Percentiles rank a stretch among this genome's conserved stretches.
These are phyloP conservation scores for Paracoccidioides lutzii DNA, from an alignment of 2,329 filamentous ascomycete genomes.

Conservation along the genomic window DNA sequence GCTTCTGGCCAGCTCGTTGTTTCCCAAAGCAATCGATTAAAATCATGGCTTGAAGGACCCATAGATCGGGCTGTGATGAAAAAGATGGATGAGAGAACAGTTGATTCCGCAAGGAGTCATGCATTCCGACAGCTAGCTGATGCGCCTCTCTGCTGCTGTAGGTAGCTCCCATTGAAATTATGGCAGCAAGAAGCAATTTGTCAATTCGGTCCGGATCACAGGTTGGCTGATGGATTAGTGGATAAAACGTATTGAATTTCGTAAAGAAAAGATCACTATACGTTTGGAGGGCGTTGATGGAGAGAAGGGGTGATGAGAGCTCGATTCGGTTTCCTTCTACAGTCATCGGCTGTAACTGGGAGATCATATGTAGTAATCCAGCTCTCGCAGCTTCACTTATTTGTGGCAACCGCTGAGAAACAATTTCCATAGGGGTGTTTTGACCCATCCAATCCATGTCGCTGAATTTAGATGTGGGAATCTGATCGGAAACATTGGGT, in stretches of 20 bases:
- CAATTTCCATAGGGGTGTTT: background rate
- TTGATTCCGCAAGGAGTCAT: slow-evolving; percentile 46
- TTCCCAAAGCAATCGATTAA: slow-evolving; percentile 54
- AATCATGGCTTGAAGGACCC: slow-evolving; percentile 49
- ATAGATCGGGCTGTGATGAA: slow-evolving; percentile 45
- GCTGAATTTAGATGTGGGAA: background rate
- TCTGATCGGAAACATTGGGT: background rate
- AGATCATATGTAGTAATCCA: slow-evolving; percentile 38
- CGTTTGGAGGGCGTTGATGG: slow-evolving; percentile 38
- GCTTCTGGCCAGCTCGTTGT: slow-evolving; percentile 48
- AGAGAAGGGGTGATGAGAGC: slow-evolving; percentile 41
- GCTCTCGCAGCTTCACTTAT: slow-evolving; percentile 24
- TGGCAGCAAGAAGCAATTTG: slow-evolving; percentile 41
- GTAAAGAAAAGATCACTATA: slow-evolving; percentile 50
- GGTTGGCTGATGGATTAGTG: slow-evolving; percentile 45
- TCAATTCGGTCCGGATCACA: slow-evolving; percentile 41
- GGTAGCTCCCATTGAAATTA: slow-evolving; percentile 49
- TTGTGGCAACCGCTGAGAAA: slow-evolving; percentile 11
- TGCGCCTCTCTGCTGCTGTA: slow-evolving; percentile 48
- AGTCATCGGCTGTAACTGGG: slow-evolving; percentile 36
- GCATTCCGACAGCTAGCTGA: slow-evolving; percentile 48
- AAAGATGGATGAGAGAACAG: slow-evolving; percentile 48
- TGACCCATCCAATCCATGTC: slow-evolving; percentile 1
- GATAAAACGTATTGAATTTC: slow-evolving; percentile 48
- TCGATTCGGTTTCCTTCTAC: slow-evolving; percentile 37